Percentiles rank a stretch among this genome's conserved stretches.
These are phyloP conservation scores for Baudoinia panamericana DNA, from an alignment of 495 filamentous ascomycete species.

Conservation along the genomic window DNA sequence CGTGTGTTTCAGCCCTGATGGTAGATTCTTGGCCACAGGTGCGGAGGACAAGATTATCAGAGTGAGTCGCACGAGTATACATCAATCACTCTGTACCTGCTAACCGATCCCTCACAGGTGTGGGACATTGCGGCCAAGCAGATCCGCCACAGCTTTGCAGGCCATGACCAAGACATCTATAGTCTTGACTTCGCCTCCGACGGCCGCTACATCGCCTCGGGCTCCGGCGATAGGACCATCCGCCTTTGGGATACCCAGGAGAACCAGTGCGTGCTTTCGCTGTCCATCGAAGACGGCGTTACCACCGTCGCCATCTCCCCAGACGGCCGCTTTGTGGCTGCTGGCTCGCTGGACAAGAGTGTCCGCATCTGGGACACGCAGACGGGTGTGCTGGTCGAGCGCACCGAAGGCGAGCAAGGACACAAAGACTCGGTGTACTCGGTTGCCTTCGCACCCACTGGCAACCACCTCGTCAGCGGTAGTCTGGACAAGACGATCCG, in stretches of 20 bases:
- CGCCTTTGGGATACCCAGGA: conserved; percentile 32
- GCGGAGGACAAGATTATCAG: conserved; percentile 35
- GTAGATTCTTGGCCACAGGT: conserved; percentile 31
- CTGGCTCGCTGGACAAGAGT: conserved; percentile 33
- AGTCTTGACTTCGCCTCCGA: conserved; percentile 32
- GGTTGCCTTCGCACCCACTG: conserved; percentile 31
- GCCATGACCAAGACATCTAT: conserved; percentile 36
- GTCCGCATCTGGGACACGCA: conserved; percentile 33
- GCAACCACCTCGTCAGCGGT: conserved; percentile 28
- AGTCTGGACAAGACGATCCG: conserved; percentile 35
- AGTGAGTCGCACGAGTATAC: conserved; percentile 27
- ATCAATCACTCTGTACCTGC: too few relatives aligned
- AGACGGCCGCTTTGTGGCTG: conserved; percentile 32
- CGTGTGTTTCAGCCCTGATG: conserved; percentile 35
- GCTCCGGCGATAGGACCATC: conserved; percentile 31
- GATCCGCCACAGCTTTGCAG: conserved; percentile 30
- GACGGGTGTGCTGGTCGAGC: conserved; percentile 26
- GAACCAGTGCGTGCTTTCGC: conserved; percentile 24
- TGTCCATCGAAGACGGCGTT: conserved; percentile 33
- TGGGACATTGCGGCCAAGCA: conserved; percentile 30
- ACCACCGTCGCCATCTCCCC: conserved; percentile 35
- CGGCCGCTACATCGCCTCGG: conserved; percentile 32
- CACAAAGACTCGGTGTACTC: conserved; percentile 34
- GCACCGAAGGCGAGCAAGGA: conserved; percentile 32
- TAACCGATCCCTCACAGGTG: conserved; percentile 21